Base-by-base conservation (phyloP, 495 filamentous ascomycete species). In the Pyronema omphalodes region DNA sequence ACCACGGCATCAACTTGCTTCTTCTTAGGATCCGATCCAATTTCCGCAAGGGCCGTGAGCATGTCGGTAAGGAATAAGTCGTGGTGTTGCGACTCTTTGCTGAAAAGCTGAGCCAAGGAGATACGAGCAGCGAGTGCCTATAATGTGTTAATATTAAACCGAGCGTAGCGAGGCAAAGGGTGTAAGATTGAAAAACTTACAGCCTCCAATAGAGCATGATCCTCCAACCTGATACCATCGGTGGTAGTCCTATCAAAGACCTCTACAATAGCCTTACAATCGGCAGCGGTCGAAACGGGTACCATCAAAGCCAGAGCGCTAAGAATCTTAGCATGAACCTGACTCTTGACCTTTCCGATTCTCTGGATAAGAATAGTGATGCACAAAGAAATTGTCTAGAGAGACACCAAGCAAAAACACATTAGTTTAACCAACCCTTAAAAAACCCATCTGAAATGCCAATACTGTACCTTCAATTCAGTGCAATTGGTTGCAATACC, bases 311-410 rank as follows among this genome's bases (percentile, higher is more conserved):
- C 86, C 19, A 85, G 77, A 37, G 93, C 88, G 17, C 74, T 78
- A 44, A 96, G 80, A 46, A 96, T 89, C 51, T 79, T 79, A 9
- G 81, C 75, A 70, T 95, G 88, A 7, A 94, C 79, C 1, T 74
- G 66, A 55, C 74, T 69, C 62, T 75, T 88, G 37, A 94, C 73
- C 61, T 88, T 89, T 7, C 82, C 80, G 57, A 95, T 77, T 65
- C 96, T 93, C 60, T 96, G 91, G 7, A 94, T 69, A 14, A 98
- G 75, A 83, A 96, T 95, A 4, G 87, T 89, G 60, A 93, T 83
- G n/a, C 87, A 87, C 52, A 98, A 73, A 9, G 89, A 93, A 18
- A 81, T 89, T 44, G 96, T 91, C 67, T 64, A 29, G 23, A 29
- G 23, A 29, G 1, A 29, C 23, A 29, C 23, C 23, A 29, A 29